phyloP scores from a whole-genome alignment of 2,329 filamentous ascomycete genomes.

The Pseudogymnoascus sp. region DNA sequence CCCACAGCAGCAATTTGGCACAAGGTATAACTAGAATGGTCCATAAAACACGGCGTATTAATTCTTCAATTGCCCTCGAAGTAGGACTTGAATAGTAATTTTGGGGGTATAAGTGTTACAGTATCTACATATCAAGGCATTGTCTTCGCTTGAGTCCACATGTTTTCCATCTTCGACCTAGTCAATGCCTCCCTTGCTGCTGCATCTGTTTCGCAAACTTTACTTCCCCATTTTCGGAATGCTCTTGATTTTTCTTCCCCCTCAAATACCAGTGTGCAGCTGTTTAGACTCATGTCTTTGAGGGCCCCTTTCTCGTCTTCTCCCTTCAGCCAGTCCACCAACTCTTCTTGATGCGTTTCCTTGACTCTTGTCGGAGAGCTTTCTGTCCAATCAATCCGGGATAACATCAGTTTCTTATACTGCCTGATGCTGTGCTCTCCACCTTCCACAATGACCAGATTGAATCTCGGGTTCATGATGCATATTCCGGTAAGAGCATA shows the following conservation, averaged over 20 bases:
- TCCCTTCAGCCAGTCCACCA: slow-evolving; percentile 69
- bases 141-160: slow-evolving; percentile 84
- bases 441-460: slow-evolving; percentile 84
- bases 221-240: slow-evolving; percentile 83
- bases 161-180: slow-evolving; percentile 84
- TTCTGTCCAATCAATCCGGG: slow-evolving; percentile 92
- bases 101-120: slow-evolving; percentile 4
- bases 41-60: not conserved
- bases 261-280: slow-evolving; percentile 80
- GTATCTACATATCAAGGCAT: slow-evolving; percentile 17
- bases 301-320: slow-evolving; percentile 70
- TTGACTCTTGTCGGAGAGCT: slow-evolving; percentile 63
- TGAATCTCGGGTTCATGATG: slow-evolving; percentile 83
- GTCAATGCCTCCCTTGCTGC: slow-evolving; percentile 76
- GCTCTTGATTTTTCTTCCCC: slow-evolving; percentile 73
- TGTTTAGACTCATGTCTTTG: slow-evolving; percentile 76
- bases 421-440: slow-evolving; percentile 73
- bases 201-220: slow-evolving; percentile 86
- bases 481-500: slow-evolving; percentile 81
- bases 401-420: slow-evolving; percentile 88
- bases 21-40: slow-evolving; percentile 15
- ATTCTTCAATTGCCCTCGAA: not conserved
- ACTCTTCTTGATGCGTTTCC: slow-evolving; percentile 55
- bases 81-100: not conserved
- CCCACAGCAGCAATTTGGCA: slow-evolving; percentile 2